phyloP scores from a whole-genome alignment of 192 early-diverging fungal genomes.

The Diversispora epigaea region DNA sequence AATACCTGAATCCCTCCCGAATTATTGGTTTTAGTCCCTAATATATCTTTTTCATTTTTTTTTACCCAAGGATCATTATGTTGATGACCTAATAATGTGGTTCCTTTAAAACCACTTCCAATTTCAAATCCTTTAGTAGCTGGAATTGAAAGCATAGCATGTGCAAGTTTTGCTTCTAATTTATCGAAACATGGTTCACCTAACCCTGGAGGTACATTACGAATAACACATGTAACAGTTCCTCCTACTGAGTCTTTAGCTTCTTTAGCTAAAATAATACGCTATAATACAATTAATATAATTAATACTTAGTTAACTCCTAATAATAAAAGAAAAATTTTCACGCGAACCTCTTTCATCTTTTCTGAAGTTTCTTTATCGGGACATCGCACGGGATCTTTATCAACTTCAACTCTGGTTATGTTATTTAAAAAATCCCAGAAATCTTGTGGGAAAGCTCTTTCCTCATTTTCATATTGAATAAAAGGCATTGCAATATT shows the following conservation, averaged over 20 bases:
- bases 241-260: constrained; percentile 94
- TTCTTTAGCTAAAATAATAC: constrained; percentile 76
- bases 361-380: constrained; percentile 64
- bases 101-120: constrained; percentile 89
- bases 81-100: constrained; percentile 79
- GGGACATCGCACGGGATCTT: constrained; percentile 88
- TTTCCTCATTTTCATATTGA: constrained; percentile 45
- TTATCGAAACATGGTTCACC: constrained; percentile 99
- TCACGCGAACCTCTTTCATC: constrained; percentile 73
- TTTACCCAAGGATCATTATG: constrained; percentile 91
- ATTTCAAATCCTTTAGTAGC: constrained; percentile 99
- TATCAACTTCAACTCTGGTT: constrained; percentile 73
- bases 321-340: not conserved
- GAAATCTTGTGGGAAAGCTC: constrained; percentile 52
- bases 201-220: constrained; percentile 85
- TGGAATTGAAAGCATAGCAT: constrained; percentile 98
- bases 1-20: constrained; percentile 86
- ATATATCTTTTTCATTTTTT: constrained; percentile 51
- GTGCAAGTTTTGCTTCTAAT: constrained; percentile 91
- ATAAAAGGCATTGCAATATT: constrained; percentile 72
- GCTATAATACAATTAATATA: constrained; percentile 37
- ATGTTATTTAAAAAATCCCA: constrained; percentile 67
- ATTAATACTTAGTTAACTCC: not conserved
- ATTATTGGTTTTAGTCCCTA: constrained; percentile 91
- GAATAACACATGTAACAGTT: constrained; percentile 92